These are phyloP conservation scores for Trebouxia gelatinosa DNA, from an alignment of 163 green algal genomes.

Conservation along the genomic window DNA sequence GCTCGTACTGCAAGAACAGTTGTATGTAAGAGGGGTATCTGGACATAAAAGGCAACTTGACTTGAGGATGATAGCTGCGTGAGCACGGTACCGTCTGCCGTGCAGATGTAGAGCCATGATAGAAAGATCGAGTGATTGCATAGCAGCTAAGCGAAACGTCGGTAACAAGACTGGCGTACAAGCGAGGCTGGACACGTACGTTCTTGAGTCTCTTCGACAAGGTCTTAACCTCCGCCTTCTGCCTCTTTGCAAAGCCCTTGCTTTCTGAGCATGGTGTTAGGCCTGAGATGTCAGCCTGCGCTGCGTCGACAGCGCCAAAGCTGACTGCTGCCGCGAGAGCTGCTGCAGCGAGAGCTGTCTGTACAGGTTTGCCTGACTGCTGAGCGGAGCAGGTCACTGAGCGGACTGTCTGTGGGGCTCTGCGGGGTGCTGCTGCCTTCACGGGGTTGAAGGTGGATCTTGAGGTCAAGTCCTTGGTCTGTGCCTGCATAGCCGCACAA, in stretches of 20 bases:
- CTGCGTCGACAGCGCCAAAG: conserved; percentile 72
- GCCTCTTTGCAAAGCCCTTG: conserved; percentile 91
- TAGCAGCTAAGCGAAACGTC: neutral
- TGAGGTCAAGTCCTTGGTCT: neutral
- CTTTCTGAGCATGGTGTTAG: conserved; percentile 93
- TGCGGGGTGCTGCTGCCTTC: neutral
- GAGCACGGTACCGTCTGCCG: neutral
- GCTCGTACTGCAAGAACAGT: conserved; percentile 82
- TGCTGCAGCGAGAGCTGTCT: conserved; percentile 71
- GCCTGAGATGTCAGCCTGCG: conserved; percentile 90
- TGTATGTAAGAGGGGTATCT: too few relatives aligned
- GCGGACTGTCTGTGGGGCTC: conserved; percentile 1
- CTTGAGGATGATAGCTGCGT: neutral
- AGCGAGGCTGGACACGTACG: conserved; percentile 59
- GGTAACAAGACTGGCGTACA: too few relatives aligned
- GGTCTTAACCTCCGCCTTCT: conserved; percentile 94
- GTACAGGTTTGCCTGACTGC: conserved; percentile 9
- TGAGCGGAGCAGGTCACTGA: conserved; percentile 25
- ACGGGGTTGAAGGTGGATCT: neutral
- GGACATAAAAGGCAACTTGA: too few relatives aligned
- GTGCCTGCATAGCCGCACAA: neutral
- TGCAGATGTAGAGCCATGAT: neutral
- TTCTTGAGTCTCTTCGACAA: conserved; percentile 91
- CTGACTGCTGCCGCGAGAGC: conserved; percentile 71
- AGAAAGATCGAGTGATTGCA: neutral